Percentiles rank a stretch among this genome's conserved stretches.
Evolutionary conservation across 257 asterid species (phyloP).

Genomic region (Nicotiana tomentosiformis): DNA sequence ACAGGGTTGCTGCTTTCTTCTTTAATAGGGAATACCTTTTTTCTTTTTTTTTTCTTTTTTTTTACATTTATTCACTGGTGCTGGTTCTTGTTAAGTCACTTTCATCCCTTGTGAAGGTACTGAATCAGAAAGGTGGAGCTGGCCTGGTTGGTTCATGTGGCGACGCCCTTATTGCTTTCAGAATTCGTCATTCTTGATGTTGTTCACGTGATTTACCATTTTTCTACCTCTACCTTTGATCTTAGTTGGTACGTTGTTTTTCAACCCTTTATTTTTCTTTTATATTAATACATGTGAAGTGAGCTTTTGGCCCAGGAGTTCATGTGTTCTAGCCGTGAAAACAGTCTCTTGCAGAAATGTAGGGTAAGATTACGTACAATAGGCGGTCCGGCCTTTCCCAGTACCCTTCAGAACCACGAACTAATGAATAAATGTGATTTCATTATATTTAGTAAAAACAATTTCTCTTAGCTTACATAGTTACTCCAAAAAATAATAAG

Average conservation of each 20-base stretch:
- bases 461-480: neutral
- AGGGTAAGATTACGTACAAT: no score
- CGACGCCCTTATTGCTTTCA: constrained; percentile 1
- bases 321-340: no score
- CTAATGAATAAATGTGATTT: neutral
- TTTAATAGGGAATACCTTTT: neutral
- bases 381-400: no score
- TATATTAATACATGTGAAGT: no score
- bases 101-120: constrained; percentile 23
- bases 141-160: constrained; percentile 9
- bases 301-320: no score
- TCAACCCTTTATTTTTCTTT: constrained; percentile 9
- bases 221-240: neutral
- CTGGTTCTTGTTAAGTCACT: constrained; percentile 10
- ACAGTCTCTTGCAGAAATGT: no score
- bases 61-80: constrained; percentile 8
- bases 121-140: constrained; percentile 29
- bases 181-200: constrained; percentile 10
- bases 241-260: constrained; percentile 6
- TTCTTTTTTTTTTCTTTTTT: no score
- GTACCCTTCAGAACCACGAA: no score
- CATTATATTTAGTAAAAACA: neutral
- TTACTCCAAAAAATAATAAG: neutral
- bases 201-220: constrained; percentile 45
- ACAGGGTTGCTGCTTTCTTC: neutral